Conservation (phyloP, 1,284 basidiomycete genomes). For the Tausonia pullulans region DNA sequence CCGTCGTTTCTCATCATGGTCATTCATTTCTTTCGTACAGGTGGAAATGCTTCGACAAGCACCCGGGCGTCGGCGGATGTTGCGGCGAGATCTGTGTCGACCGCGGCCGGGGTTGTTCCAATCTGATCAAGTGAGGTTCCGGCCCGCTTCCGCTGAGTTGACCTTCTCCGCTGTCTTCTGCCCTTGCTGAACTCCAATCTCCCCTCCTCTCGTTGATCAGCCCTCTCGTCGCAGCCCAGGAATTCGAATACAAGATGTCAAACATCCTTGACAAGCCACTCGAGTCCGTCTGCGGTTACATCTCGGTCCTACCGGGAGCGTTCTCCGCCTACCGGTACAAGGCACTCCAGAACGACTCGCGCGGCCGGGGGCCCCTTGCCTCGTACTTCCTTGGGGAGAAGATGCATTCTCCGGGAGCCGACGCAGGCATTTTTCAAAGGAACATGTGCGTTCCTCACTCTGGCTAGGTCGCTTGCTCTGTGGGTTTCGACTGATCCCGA, state of each 20-base stretch:
- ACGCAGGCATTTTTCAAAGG: conserved; percentile 63
- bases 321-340: conserved; percentile 84
- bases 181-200: conserved; percentile 40
- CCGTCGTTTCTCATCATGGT: conserved; percentile 90
- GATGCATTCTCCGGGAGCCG: conserved; percentile 37
- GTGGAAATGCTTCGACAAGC: conserved; percentile 29
- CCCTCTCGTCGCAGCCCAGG: conserved; percentile 73
- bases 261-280: conserved; percentile 91
- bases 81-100: conserved; percentile 75
- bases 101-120: conserved; percentile 76
- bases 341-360: conserved; percentile 83
- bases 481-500: conserved; percentile 25
- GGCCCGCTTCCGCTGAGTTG: neutral
- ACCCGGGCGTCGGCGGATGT: conserved; percentile 59
- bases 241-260: conserved; percentile 67
- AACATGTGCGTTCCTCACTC: neutral
- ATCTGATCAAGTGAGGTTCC: conserved; percentile 37
- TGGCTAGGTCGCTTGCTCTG: neutral
- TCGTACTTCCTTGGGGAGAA: conserved; percentile 99
- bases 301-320: conserved; percentile 65
- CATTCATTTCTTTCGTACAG: conserved; percentile 85
- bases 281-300: conserved; percentile 87
- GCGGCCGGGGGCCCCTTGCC: conserved; percentile 34
- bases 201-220: conserved; percentile 35
- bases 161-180: neutral